A percentile compares a stretch with the other conserved stretches of the same genome.
Conservation (phyloP, 148 eudicot species). For the Persicaria tinctoria region DNA sequence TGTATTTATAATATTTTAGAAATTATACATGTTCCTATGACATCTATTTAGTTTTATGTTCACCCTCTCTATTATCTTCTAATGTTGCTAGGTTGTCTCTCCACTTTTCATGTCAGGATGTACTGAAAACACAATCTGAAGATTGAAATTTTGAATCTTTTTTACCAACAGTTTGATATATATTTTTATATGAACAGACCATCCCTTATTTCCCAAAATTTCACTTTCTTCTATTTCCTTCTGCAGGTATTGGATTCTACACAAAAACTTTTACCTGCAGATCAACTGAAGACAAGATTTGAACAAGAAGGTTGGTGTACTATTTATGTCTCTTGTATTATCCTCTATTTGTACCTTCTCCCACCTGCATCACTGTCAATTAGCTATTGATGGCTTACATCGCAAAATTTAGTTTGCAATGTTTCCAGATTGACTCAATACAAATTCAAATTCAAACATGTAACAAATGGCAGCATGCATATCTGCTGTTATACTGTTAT, state of each 20-base stretch:
- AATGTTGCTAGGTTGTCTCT: neutral
- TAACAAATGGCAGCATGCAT: neutral
- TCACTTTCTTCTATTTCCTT: conserved; percentile 7
- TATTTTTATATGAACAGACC: too few relatives aligned
- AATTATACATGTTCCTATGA: neutral
- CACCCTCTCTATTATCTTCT: neutral
- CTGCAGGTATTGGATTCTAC: conserved; percentile 77
- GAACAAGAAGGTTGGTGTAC: conserved; percentile 57
- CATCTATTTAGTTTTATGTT: neutral
- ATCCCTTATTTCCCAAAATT: neutral
- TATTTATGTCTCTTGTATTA: neutral
- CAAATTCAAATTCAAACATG: too few relatives aligned
- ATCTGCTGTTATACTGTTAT: too few relatives aligned
- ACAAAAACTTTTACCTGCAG: conserved; percentile 58
- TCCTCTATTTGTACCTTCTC: neutral
- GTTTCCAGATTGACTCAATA: neutral
- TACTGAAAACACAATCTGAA: neutral
- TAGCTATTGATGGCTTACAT: neutral
- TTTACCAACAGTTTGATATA: too few relatives aligned
- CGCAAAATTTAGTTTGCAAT: neutral
- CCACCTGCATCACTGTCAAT: neutral
- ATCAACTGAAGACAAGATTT: conserved; percentile 66
- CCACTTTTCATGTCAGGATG: neutral
- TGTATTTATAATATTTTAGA: too few relatives aligned
- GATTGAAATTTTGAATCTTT: neutral